Conservation (phyloP, 2,329 filamentous ascomycete species). For the Diaporthe eres region DNA sequence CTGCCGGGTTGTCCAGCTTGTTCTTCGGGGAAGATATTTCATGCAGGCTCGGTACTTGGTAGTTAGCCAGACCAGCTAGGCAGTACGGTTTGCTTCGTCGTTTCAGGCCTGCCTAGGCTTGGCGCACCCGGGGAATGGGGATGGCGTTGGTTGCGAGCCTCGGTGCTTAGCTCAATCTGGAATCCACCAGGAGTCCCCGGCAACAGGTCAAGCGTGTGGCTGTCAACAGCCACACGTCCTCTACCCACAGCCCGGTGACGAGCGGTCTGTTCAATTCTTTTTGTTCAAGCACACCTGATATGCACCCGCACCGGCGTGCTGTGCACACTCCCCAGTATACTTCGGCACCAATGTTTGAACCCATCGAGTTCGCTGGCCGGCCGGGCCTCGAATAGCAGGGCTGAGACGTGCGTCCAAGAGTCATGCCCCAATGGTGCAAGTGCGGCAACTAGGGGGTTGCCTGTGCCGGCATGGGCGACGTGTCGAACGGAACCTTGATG, state of each 20-base stretch:
- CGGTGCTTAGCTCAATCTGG: neutral
- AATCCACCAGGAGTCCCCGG: neutral
- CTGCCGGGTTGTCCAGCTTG: neutral
- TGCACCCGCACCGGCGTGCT: neutral
- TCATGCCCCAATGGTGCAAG: conserved; percentile 21
- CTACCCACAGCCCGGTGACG: neutral
- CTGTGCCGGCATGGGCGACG: conserved; percentile 21
- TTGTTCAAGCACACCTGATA: neutral
- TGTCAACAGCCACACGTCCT: neutral
- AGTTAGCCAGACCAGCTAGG: neutral
- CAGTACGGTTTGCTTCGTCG: conserved; percentile 8
- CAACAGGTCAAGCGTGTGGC: neutral
- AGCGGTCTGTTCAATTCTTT: neutral
- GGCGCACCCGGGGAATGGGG: conserved; percentile 19
- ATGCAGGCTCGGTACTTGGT: neutral
- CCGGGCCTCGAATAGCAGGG: conserved; percentile 24
- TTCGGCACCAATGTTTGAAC: conserved; percentile 32
- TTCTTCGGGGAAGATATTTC: neutral
- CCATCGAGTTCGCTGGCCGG: conserved; percentile 5
- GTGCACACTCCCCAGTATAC: neutral
- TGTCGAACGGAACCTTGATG: conserved; percentile 13
- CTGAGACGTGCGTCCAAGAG: conserved; percentile 33
- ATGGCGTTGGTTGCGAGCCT: conserved; percentile 15
- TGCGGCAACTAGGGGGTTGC: conserved; percentile 26
- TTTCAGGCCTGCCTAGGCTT: conserved; percentile 17